Evolutionary conservation across 805 yeast genomes (phyloP).

Genomic region (Wickerhamiella allomyrinae): DNA sequence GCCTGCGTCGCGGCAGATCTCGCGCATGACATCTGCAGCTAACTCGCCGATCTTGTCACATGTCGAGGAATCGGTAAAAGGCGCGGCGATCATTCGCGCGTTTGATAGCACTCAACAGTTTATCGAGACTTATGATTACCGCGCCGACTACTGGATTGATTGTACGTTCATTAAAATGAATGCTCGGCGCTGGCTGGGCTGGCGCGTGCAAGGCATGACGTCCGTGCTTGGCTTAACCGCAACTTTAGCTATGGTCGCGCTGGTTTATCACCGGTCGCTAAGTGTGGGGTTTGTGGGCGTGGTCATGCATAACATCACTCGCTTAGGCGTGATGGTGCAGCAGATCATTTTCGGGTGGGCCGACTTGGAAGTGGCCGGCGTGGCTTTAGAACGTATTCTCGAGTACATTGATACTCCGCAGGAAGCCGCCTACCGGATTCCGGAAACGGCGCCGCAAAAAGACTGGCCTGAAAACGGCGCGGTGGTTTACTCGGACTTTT

Average conservation of each 20-base stretch:
- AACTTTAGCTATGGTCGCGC: conserved; percentile 55
- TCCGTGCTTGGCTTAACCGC: conserved; percentile 68
- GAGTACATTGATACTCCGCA: conserved; percentile 64
- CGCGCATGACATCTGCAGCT: conserved; percentile 53
- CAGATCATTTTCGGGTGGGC: conserved; percentile 91
- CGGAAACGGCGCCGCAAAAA: conserved; percentile 48
- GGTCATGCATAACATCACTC: conserved; percentile 72
- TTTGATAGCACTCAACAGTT: conserved; percentile 53
- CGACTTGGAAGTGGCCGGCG: conserved; percentile 84
- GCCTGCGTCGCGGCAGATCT: conserved; percentile 58
- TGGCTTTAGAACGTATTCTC: conserved; percentile 67
- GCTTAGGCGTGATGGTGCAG: conserved; percentile 70
- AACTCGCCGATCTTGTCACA: conserved; percentile 69
- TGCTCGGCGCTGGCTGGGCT: conserved; percentile 86
- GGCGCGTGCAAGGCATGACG: conserved; percentile 72
- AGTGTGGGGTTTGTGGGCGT: conserved; percentile 83
- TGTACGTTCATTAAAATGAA: conserved; percentile 60
- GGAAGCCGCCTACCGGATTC: conserved; percentile 73
- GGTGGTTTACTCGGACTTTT: conserved; percentile 52
- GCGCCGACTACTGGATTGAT: conserved; percentile 19
- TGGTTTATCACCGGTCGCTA: conserved; percentile 43
- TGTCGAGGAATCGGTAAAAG: conserved; percentile 65
- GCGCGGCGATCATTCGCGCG: conserved; percentile 64
- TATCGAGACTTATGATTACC: conserved; percentile 23
- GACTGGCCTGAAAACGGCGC: conserved; percentile 66